Percentiles rank a stretch among this genome's conserved stretches.
phyloP scores from a whole-genome alignment of 805 yeast genomes.

The Metschnikowia lochheadii region DNA sequence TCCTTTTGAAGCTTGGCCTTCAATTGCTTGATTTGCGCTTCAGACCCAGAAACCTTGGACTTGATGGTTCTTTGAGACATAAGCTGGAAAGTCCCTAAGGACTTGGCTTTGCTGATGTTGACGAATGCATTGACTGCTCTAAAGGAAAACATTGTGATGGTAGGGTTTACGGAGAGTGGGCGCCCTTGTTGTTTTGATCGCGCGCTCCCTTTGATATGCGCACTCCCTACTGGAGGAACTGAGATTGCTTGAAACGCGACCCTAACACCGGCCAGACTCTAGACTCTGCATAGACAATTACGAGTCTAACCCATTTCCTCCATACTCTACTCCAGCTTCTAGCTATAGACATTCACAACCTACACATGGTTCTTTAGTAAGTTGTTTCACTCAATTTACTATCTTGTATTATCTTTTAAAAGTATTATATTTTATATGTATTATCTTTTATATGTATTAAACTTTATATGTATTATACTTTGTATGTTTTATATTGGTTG shows the following conservation, averaged over 20 bases:
- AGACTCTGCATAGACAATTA: too few relatives aligned
- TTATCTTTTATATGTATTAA: too few relatives aligned
- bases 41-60: background rate
- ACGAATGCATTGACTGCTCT: background rate
- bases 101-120: background rate
- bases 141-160: background rate
- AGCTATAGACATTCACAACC: too few relatives aligned
- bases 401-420: too few relatives aligned
- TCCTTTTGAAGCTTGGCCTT: slow-evolving; percentile 19
- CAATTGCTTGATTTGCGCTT: background rate
- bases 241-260: background rate
- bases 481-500: too few relatives aligned
- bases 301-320: too few relatives aligned
- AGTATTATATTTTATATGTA: too few relatives aligned
- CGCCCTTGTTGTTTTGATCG: background rate
- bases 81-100: background rate
- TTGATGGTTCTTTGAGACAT: slow-evolving; percentile 5
- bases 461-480: too few relatives aligned
- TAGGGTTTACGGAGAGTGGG: background rate
- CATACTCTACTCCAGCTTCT: too few relatives aligned
- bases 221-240: background rate
- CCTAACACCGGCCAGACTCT: background rate
- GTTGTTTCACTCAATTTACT: too few relatives aligned
- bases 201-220: background rate
- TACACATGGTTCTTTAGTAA: too few relatives aligned